Evolutionary conservation across 306 rosid genomes (phyloP).

Genomic region (Quercus rubra): DNA sequence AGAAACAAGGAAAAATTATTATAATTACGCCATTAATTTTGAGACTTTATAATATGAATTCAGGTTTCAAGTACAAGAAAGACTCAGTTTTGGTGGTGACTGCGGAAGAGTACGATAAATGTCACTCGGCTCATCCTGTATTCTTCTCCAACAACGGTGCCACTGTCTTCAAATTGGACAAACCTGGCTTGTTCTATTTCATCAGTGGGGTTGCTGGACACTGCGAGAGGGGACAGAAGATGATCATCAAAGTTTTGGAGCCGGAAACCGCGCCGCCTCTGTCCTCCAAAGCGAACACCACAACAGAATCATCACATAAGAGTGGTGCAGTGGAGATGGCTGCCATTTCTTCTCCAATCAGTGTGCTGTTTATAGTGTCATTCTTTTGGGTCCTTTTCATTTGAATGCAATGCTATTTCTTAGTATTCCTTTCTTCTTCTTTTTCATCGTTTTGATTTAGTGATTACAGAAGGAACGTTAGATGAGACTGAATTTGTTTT

Average conservation of each 20-base stretch:
- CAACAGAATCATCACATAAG: neutral
- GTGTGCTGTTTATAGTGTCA: constrained; percentile 12
- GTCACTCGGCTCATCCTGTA: constrained; percentile 49
- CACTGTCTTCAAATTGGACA: constrained; percentile 36
- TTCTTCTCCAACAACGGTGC: constrained; percentile 68
- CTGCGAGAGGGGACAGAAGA: constrained; percentile 63
- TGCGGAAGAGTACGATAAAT: constrained; percentile 63
- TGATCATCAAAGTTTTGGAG: constrained; percentile 73
- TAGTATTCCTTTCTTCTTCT: too few species aligned
- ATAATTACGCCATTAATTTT: too few species aligned
- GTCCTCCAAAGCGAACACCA: constrained; percentile 16
- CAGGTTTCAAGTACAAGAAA: constrained; percentile 60
- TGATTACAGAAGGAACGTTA: neutral
- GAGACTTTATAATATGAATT: neutral
- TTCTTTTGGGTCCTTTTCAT: constrained; percentile 12
- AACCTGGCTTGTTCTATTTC: constrained; percentile 75
- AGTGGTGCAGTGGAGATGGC: constrained; percentile 20
- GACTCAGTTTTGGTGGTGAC: constrained; percentile 79
- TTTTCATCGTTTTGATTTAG: too few species aligned
- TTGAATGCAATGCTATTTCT: constrained; percentile 11
- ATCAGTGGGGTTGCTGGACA: constrained; percentile 82
- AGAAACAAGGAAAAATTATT: too few species aligned
- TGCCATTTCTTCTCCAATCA: constrained; percentile 14
- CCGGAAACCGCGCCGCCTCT: constrained; percentile 38
- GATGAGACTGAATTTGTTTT: neutral